Evolutionary conservation across 495 filamentous ascomycete genomes (phyloP).

Genomic region (Pseudomonodictys pantanalensis): DNA sequence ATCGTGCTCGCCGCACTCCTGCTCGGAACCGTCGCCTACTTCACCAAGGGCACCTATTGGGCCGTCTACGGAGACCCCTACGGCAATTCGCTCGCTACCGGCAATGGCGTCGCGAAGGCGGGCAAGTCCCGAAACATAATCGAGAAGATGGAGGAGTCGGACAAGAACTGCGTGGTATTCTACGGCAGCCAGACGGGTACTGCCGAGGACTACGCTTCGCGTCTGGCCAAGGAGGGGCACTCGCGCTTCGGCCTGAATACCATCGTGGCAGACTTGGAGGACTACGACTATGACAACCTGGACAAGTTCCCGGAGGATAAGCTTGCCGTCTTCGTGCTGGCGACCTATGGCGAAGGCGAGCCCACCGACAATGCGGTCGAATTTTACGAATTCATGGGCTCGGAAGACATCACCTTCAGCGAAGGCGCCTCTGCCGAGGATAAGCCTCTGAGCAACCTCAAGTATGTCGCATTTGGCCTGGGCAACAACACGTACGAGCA

Average conservation of each 20-base stretch:
- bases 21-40: constrained; percentile 86
- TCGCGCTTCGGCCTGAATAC: constrained; percentile 45
- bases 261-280: constrained; percentile 50
- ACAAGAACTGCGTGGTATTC: constrained; percentile 49
- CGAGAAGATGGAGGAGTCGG: constrained; percentile 34
- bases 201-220: constrained; percentile 50
- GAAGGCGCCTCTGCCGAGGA: constrained; percentile 62
- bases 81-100: constrained; percentile 69
- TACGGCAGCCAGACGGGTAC: constrained; percentile 59
- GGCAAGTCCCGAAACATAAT: constrained; percentile 59
- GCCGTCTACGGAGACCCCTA: constrained; percentile 83
- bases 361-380: constrained; percentile 52
- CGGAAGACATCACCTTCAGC: constrained; percentile 43
- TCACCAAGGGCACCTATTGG: constrained; percentile 96
- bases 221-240: constrained; percentile 48
- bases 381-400: constrained; percentile 48
- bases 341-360: constrained; percentile 57
- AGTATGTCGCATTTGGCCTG: constrained; percentile 49
- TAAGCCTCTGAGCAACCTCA: constrained; percentile 52
- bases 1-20: constrained; percentile 82
- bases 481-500: constrained; percentile 55
- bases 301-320: constrained; percentile 43
- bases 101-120: constrained; percentile 59
- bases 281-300: constrained; percentile 49
- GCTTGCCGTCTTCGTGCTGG: constrained; percentile 51